Evolutionary conservation across 192 early-diverging fungal genomes (phyloP).

Genomic region (Dissophora globulifera): DNA sequence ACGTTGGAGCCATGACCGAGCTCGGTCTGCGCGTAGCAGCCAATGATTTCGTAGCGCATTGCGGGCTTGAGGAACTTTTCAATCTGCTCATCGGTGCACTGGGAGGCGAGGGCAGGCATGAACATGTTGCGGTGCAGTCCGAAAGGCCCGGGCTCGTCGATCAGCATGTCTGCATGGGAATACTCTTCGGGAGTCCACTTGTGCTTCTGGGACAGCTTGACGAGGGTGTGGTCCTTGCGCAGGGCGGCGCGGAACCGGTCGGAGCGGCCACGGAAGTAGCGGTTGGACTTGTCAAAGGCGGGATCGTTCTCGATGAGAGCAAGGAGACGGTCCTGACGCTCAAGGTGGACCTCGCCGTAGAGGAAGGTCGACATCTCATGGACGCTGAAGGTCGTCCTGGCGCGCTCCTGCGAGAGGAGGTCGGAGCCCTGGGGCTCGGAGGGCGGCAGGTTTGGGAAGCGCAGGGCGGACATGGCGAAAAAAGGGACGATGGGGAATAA

Average conservation of each 20-base stretch:
- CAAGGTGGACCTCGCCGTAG: conserved; percentile 68
- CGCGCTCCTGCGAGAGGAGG: conserved; percentile 72
- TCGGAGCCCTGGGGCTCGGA: conserved; percentile 60
- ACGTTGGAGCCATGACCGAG: conserved; percentile 84
- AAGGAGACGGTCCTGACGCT: conserved; percentile 64
- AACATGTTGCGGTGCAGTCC: conserved; percentile 84
- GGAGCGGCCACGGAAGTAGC: conserved; percentile 74
- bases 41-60: conserved; percentile 78
- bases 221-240: conserved; percentile 67
- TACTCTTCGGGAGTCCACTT: conserved; percentile 62
- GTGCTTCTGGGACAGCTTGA: conserved; percentile 62
- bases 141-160: conserved; percentile 67
- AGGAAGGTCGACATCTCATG: conserved; percentile 74
- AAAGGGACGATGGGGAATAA: background rate
- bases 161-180: conserved; percentile 58
- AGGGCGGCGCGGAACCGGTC: conserved; percentile 76
- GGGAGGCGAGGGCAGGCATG: conserved; percentile 77
- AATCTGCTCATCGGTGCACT: conserved; percentile 79
- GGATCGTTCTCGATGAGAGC: conserved; percentile 71
- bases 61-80: conserved; percentile 79
- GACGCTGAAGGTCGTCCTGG: conserved; percentile 68
- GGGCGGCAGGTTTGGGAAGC: conserved; percentile 44
- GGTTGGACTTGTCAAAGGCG: conserved; percentile 75
- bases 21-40: conserved; percentile 90
- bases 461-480: conserved; percentile 38